phyloP scores from a whole-genome alignment of 1,139 yeast species.

The Geotrichum reessii region DNA sequence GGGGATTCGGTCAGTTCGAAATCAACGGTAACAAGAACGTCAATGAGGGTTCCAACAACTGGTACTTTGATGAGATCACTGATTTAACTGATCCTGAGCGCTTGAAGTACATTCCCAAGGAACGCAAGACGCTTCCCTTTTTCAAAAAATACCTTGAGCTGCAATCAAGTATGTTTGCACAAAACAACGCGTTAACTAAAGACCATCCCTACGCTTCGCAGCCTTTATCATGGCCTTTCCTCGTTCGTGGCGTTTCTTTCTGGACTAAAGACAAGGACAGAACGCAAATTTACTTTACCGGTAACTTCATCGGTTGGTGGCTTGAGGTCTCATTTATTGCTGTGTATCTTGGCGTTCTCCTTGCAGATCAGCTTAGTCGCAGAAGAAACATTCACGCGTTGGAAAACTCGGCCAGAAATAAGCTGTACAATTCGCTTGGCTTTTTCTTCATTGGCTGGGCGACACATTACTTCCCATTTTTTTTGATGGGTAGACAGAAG shows the following conservation, averaged over 20 bases:
- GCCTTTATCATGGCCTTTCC: conserved; percentile 92
- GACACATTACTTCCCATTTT: conserved; percentile 86
- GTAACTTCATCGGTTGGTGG: conserved; percentile 93
- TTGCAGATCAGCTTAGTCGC: conserved; percentile 72
- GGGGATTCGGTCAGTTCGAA: conserved; percentile 92
- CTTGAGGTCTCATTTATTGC: conserved; percentile 65
- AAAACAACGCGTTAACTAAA: conserved; percentile 77
- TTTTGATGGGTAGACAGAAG: conserved; percentile 85
- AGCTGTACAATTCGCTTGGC: conserved; percentile 73
- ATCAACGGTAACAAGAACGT: conserved; percentile 89
- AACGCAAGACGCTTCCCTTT: conserved; percentile 61
- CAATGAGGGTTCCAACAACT: conserved; percentile 58
- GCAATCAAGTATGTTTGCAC: conserved; percentile 84
- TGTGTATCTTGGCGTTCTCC: conserved; percentile 53
- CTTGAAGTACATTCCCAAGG: conserved; percentile 46
- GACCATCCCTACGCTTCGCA: conserved; percentile 95
- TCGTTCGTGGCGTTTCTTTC: conserved; percentile 87
- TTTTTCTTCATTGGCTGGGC: conserved; percentile 85
- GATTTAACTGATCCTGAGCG: conserved; percentile 58
- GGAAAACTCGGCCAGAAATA: conserved; percentile 58
- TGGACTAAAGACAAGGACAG: conserved; percentile 68
- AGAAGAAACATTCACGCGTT: conserved; percentile 64
- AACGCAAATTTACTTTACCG: conserved; percentile 79
- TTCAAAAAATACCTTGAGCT: conserved; percentile 83
- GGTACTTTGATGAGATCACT: conserved; percentile 73